A percentile compares a stretch with the other conserved stretches of the same genome.
Conservation (phyloP, 2,329 filamentous ascomycete species). For the Verticillium zaregamsianum region DNA sequence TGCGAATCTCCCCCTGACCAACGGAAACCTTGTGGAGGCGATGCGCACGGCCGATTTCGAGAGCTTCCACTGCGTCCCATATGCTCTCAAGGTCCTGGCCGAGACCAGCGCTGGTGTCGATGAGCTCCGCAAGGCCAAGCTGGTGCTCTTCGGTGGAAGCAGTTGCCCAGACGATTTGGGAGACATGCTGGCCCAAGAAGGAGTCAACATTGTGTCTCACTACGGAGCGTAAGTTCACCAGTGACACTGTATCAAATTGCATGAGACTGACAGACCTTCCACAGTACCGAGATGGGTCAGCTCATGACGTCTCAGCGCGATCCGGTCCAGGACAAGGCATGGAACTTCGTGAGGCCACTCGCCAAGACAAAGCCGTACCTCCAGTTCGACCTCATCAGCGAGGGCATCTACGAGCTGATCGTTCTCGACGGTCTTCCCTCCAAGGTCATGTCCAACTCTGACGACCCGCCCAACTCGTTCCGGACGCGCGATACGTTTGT, state of each 20-base stretch:
- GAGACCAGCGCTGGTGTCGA: constrained; percentile 48
- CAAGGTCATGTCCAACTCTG: constrained; percentile 31
- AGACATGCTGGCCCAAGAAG: constrained; percentile 38
- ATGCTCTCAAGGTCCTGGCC: constrained; percentile 51
- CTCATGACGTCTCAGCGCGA: constrained; percentile 52
- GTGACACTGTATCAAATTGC: neutral
- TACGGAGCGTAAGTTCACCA: constrained; percentile 40
- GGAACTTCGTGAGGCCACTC: constrained; percentile 49
- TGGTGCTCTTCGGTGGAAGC: constrained; percentile 48
- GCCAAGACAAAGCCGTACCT: constrained; percentile 36
- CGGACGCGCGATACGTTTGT: constrained; percentile 39
- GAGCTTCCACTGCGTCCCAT: constrained; percentile 52
- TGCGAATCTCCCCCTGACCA: constrained; percentile 43
- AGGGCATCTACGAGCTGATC: constrained; percentile 29
- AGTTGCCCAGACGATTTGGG: constrained; percentile 50
- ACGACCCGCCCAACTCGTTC: constrained; percentile 39
- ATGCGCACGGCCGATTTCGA: constrained; percentile 37
- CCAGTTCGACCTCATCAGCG: constrained; percentile 24
- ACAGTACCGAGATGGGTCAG: constrained; percentile 51
- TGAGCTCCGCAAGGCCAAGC: constrained; percentile 33
- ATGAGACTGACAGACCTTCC: neutral
- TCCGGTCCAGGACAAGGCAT: constrained; percentile 40
- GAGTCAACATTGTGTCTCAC: constrained; percentile 45
- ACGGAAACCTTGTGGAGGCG: constrained; percentile 33
- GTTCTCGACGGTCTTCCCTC: constrained; percentile 32